Conservation (phyloP, 2,329 filamentous ascomycete species). For the Xylariaceae sp. region DNA sequence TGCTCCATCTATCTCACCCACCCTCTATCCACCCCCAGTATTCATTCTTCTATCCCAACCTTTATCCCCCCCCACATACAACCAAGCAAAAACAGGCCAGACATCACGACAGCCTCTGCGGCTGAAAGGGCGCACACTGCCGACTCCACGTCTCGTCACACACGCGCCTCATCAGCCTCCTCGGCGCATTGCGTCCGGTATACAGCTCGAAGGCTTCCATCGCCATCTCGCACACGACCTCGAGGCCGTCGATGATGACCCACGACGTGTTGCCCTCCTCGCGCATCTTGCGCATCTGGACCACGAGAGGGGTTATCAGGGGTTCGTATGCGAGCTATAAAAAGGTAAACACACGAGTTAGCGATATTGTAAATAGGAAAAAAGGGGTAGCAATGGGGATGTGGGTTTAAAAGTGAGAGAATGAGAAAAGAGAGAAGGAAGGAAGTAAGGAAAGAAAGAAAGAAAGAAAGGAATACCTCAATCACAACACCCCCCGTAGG, state of each 20-base stretch:
- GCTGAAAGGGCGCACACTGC: slow-evolving; percentile 32
- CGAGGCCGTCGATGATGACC: slow-evolving; percentile 67
- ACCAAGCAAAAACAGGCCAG: too few species aligned
- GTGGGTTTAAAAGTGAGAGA: background rate
- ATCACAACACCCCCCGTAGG: slow-evolving; percentile 68
- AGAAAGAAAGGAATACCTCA: slow-evolving; percentile 44
- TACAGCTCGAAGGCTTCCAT: slow-evolving; percentile 73
- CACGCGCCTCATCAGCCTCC: slow-evolving; percentile 61
- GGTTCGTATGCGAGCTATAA: slow-evolving; percentile 68
- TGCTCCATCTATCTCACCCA: too few species aligned
- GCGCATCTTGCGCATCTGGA: slow-evolving; percentile 52
- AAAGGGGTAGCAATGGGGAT: too few species aligned
- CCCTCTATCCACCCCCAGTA: too few species aligned
- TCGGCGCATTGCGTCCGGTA: slow-evolving; percentile 65
- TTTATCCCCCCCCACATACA: too few species aligned
- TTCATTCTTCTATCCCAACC: too few species aligned
- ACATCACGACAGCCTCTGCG: slow-evolving; percentile 21
- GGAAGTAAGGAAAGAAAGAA: background rate
- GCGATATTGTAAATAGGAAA: background rate
- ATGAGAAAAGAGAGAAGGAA: background rate
- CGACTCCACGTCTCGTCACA: slow-evolving; percentile 40
- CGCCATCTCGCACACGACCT: slow-evolving; percentile 68
- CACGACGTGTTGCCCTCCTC: slow-evolving; percentile 53
- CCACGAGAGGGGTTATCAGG: slow-evolving; percentile 61
- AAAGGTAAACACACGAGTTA: background rate